Percentiles rank a stretch among this genome's conserved stretches.
phyloP scores from a whole-genome alignment of 192 early-diverging fungal species.

The Umbelopsis vinacea region DNA sequence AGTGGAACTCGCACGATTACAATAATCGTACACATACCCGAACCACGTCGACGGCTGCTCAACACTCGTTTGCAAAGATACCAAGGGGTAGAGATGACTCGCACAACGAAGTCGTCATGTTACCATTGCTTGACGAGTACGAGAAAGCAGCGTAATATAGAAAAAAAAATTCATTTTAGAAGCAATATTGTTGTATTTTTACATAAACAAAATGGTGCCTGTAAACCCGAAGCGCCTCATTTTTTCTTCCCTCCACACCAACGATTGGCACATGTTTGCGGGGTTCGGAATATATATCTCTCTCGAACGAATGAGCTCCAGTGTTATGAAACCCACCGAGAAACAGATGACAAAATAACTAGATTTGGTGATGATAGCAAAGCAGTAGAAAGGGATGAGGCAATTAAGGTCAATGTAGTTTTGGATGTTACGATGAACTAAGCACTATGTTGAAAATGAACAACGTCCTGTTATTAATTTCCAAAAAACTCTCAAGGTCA shows the following conservation, averaged over 20 bases:
- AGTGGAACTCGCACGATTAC: constrained; percentile 7
- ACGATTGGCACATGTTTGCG: background rate
- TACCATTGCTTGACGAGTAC: constrained; percentile 4
- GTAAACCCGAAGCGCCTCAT: background rate
- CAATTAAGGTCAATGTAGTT: background rate
- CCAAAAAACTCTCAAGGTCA: background rate
- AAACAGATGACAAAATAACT: background rate
- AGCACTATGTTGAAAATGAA: background rate
- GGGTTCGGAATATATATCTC: background rate
- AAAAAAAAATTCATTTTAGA: background rate
- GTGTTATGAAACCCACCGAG: background rate
- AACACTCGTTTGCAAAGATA: constrained; percentile 4
- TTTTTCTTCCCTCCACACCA: background rate
- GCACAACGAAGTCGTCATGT: background rate
- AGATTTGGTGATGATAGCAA: constrained; percentile 1
- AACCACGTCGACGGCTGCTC: background rate
- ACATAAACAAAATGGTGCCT: background rate
- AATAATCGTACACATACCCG: background rate
- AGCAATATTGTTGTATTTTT: background rate
- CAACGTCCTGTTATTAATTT: background rate
- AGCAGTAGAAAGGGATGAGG: constrained; percentile 4
- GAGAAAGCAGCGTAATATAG: constrained; percentile 14
- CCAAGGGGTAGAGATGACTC: background rate
- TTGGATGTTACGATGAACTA: too few species aligned
- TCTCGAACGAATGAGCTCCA: background rate